These are phyloP conservation scores for Pseudogymnoascus sp. DNA, from an alignment of 2,329 filamentous ascomycete genomes.

Conservation along the genomic window DNA sequence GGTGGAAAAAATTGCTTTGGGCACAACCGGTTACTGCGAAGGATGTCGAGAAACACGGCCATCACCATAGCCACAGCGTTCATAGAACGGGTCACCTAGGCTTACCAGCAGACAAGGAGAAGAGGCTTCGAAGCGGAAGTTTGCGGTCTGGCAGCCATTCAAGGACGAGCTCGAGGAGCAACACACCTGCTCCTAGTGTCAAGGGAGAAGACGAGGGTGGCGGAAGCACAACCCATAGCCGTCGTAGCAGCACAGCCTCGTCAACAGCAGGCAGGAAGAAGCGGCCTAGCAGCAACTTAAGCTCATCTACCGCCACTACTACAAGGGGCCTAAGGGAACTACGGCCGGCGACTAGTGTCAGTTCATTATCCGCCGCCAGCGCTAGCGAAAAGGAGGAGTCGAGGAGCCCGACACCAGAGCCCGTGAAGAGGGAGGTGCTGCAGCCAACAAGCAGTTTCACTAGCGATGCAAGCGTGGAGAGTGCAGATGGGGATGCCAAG, in stretches of 20 bases:
- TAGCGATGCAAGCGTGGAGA: neutral
- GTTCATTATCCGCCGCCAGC: neutral
- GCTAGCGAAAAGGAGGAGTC: neutral
- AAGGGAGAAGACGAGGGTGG: constrained; percentile 20
- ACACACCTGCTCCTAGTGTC: constrained; percentile 15
- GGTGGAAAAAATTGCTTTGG: constrained; percentile 66
- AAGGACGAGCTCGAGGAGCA: constrained; percentile 27
- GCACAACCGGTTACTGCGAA: constrained; percentile 31
- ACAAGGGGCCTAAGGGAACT: neutral
- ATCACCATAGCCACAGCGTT: constrained; percentile 17
- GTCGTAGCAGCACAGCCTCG: neutral
- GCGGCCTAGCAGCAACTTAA: constrained; percentile 3
- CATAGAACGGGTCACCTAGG: neutral
- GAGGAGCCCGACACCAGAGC: neutral
- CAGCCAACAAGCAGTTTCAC: neutral
- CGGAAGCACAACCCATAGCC: neutral
- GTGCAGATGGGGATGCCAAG: neutral
- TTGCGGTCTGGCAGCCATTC: constrained; percentile 27
- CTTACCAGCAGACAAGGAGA: constrained; percentile 23
- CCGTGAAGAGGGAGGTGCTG: neutral
- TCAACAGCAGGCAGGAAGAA: constrained; percentile 1
- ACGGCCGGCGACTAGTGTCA: neutral
- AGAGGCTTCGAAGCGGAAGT: constrained; percentile 25
- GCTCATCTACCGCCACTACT: neutral
- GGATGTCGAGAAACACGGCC: constrained; percentile 28